Evolutionary conservation across 768 basidiomycete genomes (phyloP).

Genomic region (Rhodocollybia butyracea): DNA sequence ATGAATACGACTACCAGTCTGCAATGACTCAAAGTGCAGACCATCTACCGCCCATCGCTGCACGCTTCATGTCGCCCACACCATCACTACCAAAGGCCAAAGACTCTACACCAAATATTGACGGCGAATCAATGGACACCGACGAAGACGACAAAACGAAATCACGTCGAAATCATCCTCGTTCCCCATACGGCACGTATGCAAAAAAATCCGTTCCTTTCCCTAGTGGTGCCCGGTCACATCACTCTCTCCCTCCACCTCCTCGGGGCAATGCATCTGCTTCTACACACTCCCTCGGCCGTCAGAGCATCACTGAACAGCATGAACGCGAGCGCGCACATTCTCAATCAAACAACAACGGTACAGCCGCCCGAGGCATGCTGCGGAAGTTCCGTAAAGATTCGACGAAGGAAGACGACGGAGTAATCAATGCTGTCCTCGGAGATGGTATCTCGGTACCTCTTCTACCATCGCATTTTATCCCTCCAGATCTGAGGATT

Average conservation of each 20-base stretch:
- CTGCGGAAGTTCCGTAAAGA: slow-evolving; percentile 60
- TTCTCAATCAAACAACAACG: slow-evolving; percentile 38
- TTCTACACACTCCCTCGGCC: slow-evolving; percentile 75
- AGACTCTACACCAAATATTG: slow-evolving; percentile 48
- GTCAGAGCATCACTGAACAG: slow-evolving; percentile 56
- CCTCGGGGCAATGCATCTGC: slow-evolving; percentile 47
- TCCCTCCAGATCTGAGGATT: slow-evolving; percentile 84
- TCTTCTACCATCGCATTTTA: slow-evolving; percentile 62
- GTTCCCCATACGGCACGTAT: slow-evolving; percentile 69
- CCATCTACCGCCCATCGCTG: slow-evolving; percentile 81
- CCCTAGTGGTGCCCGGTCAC: slow-evolving; percentile 61
- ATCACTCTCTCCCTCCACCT: slow-evolving; percentile 71
- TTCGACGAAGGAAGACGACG: slow-evolving; percentile 9
- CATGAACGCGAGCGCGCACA: slow-evolving; percentile 50
- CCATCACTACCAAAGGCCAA: slow-evolving; percentile 34
- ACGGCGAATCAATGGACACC: slow-evolving; percentile 65
- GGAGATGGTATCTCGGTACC: slow-evolving; percentile 40
- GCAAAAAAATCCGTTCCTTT: slow-evolving; percentile 57
- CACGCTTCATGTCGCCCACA: slow-evolving; percentile 85
- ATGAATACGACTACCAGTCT: slow-evolving; percentile 69
- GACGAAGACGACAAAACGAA: slow-evolving; percentile 58
- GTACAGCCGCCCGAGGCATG: slow-evolving; percentile 39
- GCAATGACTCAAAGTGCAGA: slow-evolving; percentile 61
- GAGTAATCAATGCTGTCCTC: slow-evolving; percentile 42
- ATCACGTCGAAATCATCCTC: slow-evolving; percentile 49